Conservation (phyloP, 371 early-diverging fungal species). For the Funneliformis caledonium region DNA sequence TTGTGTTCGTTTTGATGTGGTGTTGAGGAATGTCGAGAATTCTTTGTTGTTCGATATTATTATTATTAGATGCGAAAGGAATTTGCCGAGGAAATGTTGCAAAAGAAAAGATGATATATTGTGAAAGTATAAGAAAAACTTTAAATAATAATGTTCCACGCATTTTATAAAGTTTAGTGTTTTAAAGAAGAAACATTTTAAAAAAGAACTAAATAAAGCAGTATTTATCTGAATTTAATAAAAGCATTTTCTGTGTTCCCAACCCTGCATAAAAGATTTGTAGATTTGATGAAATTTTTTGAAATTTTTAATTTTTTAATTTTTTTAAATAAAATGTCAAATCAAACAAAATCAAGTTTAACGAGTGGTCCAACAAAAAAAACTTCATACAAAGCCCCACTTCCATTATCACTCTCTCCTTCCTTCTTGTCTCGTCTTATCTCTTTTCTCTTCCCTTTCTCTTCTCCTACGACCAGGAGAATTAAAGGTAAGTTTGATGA, state of each 20-base stretch:
- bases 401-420: background rate
- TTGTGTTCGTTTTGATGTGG: constrained; percentile 44
- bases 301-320: too few species aligned
- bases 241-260: too few species aligned
- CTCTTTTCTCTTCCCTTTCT: background rate
- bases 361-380: background rate
- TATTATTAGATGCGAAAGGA: background rate
- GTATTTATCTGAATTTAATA: too few species aligned
- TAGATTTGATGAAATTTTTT: too few species aligned
- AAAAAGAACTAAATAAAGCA: too few species aligned
- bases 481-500: constrained; percentile 2
- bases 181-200: too few species aligned
- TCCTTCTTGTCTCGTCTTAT: background rate
- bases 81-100: background rate
- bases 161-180: background rate
- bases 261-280: too few species aligned
- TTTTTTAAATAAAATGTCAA: background rate
- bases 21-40: background rate
- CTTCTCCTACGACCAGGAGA: background rate
- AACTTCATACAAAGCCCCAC: background rate
- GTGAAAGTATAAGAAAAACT: background rate
- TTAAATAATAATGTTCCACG: background rate
- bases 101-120: background rate
- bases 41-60: background rate
- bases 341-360: background rate